Percentiles rank a stretch among this genome's conserved stretches.
These are phyloP conservation scores for Linnemannia hyalina DNA, from an alignment of 192 early-diverging fungal species.

Conservation along the genomic window DNA sequence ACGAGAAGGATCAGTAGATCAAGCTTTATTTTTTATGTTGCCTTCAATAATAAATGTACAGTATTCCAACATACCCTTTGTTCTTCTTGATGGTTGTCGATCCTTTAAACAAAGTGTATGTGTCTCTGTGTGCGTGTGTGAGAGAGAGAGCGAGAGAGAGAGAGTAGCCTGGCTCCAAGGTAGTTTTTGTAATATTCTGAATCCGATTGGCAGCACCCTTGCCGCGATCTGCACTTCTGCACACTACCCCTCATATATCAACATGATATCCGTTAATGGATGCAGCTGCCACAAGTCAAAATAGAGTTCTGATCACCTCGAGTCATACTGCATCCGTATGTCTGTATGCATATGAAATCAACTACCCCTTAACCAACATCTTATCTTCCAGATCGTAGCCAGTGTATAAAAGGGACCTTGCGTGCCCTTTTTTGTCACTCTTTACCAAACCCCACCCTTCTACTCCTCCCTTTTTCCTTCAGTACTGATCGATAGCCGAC, in stretches of 20 bases:
- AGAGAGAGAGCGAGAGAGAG: no score
- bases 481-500: conserved; percentile 57
- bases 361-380: neutral
- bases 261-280: neutral
- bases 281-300: neutral
- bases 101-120: no score
- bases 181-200: no score
- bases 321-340: neutral
- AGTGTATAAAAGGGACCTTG: neutral
- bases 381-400: neutral
- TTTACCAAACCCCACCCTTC: conserved; percentile 30
- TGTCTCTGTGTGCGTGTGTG: no score
- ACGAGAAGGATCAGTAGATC: conserved; percentile 46
- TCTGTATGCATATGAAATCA: neutral
- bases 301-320: conserved; percentile 2
- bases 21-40: no score
- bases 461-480: conserved; percentile 8
- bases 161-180: no score
- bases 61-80: no score
- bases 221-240: no score
- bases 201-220: no score
- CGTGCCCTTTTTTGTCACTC: conserved; percentile 12
- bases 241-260: no score
- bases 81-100: no score
- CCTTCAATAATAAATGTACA: no score